These are phyloP conservation scores for Pseudofabraea citricarpa DNA, from an alignment of 2,329 filamentous ascomycete genomes.

Conservation along the genomic window DNA sequence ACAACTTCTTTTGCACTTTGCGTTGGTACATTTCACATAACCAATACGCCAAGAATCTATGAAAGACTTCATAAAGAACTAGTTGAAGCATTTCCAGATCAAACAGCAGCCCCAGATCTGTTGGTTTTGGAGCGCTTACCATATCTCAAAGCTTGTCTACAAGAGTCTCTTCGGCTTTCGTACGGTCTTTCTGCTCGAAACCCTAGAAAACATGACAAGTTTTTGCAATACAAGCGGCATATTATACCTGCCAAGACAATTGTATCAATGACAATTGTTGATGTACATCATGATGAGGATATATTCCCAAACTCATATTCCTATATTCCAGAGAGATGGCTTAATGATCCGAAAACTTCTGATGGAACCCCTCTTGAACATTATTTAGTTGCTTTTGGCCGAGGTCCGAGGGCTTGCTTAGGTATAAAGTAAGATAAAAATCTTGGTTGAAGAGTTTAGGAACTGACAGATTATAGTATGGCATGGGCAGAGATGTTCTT, in stretches of 20 bases:
- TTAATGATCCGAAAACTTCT: not conserved
- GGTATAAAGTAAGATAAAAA: constrained; percentile 8
- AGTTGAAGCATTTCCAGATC: constrained; percentile 4
- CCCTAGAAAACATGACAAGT: not conserved
- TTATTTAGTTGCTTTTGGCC: constrained; percentile 5
- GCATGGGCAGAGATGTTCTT: constrained; percentile 1
- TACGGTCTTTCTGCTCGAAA: not conserved
- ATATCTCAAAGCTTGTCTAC: constrained; percentile 11
- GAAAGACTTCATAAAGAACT: constrained; percentile 29
- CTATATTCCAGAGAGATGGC: constrained; percentile 9
- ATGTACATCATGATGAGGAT: constrained; percentile 7
- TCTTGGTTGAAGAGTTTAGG: no score
- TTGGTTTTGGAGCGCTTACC: constrained; percentile 16
- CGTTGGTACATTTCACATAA: constrained; percentile 28
- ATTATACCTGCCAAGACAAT: constrained; percentile 7
- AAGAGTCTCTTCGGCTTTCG: constrained; percentile 2
- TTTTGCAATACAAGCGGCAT: constrained; percentile 1
- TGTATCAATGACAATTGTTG: constrained; percentile 2
- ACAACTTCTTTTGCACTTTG: constrained; percentile 28
- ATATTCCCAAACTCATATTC: constrained; percentile 7
- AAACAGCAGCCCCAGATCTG: constrained; percentile 4
- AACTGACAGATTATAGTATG: not conserved
- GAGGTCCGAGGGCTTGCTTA: constrained; percentile 7
- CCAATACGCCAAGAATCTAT: constrained; percentile 23
- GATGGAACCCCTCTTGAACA: not conserved